These are phyloP conservation scores for Iris macrosiphon DNA, from an alignment of 106 monocot species.

Conservation along the genomic window DNA sequence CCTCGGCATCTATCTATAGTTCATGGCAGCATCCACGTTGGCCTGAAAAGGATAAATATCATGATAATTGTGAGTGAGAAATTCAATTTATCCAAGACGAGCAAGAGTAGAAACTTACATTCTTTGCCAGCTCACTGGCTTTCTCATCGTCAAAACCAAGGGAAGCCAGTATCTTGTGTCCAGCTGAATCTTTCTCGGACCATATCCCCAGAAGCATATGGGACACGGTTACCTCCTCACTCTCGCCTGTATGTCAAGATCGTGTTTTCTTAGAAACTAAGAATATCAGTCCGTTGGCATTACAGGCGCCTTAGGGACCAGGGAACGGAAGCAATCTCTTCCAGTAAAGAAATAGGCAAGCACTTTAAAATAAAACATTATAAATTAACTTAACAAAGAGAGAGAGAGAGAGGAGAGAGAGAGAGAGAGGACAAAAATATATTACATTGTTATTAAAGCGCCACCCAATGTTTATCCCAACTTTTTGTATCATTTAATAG, in stretches of 20 bases:
- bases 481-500: no score
- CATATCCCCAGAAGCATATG: slow-evolving; percentile 92
- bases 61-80: background rate
- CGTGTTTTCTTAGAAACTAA: background rate
- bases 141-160: slow-evolving; percentile 83
- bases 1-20: slow-evolving; percentile 61
- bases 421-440: no score
- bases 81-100: background rate
- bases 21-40: slow-evolving; percentile 40
- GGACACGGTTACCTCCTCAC: slow-evolving; percentile 66
- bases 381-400: no score
- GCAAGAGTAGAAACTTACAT: slow-evolving; percentile 26
- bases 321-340: no score
- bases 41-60: slow-evolving; percentile 35
- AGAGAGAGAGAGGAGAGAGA: no score
- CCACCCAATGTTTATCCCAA: no score
- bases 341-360: no score
- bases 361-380: no score
- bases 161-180: slow-evolving; percentile 73
- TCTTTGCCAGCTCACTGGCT: slow-evolving; percentile 61
- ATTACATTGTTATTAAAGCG: no score
- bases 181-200: slow-evolving; percentile 83
- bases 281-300: background rate
- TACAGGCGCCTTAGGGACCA: no score
- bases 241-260: slow-evolving; percentile 35